A percentile compares a stretch with the other conserved stretches of the same genome.
Evolutionary conservation across 352 stramenopile genomes (phyloP).

Genomic region (Phytophthora ramorum): DNA sequence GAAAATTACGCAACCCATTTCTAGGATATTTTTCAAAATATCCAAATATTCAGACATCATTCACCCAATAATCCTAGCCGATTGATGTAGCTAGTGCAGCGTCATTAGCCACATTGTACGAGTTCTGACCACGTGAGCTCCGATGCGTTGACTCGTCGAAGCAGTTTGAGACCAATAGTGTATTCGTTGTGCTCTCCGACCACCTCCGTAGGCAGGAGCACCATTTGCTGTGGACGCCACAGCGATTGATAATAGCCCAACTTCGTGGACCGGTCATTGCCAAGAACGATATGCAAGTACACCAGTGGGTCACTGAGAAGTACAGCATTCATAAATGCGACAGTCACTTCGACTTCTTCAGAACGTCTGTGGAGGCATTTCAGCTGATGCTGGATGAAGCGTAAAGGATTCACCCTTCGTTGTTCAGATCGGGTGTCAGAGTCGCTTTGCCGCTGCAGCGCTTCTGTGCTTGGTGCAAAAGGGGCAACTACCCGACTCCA

Average conservation of each 20-base stretch:
- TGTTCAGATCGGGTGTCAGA: neutral
- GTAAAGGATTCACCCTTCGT: slow-evolving; percentile 6
- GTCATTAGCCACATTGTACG: slow-evolving; percentile 23
- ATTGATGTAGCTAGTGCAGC: too few relatives aligned
- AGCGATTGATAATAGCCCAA: slow-evolving; percentile 26
- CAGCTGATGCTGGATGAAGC: slow-evolving; percentile 25
- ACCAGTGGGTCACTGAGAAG: slow-evolving; percentile 43
- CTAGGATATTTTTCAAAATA: too few relatives aligned
- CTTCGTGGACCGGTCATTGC: neutral
- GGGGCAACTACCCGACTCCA: neutral
- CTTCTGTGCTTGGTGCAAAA: neutral
- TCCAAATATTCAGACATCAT: too few relatives aligned
- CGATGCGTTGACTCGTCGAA: slow-evolving; percentile 5
- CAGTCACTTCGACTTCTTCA: slow-evolving; percentile 21
- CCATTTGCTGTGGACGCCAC: neutral
- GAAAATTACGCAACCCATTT: too few relatives aligned
- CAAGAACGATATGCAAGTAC: slow-evolving; percentile 10
- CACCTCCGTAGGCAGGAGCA: slow-evolving; percentile 15
- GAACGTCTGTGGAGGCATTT: slow-evolving; percentile 14
- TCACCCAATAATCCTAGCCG: too few relatives aligned
- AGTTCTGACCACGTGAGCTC: slow-evolving; percentile 27
- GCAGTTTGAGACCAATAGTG: slow-evolving; percentile 3
- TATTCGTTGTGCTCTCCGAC: slow-evolving; percentile 11
- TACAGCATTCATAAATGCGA: slow-evolving; percentile 43
- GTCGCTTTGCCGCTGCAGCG: neutral